Base-by-base conservation (phyloP, 2,329 filamentous ascomycete genomes). In the Decorospora gaudefroyi region DNA sequence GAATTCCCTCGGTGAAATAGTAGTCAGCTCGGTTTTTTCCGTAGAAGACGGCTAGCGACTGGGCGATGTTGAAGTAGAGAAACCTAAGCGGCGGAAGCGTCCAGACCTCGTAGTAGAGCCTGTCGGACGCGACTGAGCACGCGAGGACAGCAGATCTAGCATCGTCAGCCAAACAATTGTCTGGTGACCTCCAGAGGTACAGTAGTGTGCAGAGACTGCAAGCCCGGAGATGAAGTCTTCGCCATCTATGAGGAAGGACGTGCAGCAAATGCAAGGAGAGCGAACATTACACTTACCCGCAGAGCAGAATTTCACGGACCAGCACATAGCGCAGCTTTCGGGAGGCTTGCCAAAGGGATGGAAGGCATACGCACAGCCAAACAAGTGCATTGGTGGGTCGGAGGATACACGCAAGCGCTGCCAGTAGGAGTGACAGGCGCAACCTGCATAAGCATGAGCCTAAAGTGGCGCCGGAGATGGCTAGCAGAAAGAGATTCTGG, bases 21-120 rank as follows among this genome's bases (percentile, higher is more conserved):
- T 97, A 99, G 70, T 96, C 90, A 79, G 86, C 86, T 51, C 89
- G 84, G 71, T 95, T 97, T 33, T 77, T 81, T 15, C 93, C 93
- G 67, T 99, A 99, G 71, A 97, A 97, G 33, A 92, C 82, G 17
- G 93, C 90, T 4, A 99, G 78, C 6, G 87, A 88, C 68, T 95
- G 87, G 13, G 85, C 82, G 42, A 99, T 78, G 72, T 99, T 99
- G 77, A 96, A 92, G 65, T 92, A 82, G 45, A 97, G 78, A 74
- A 90, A 97, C 42, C 86, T 85, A 51, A 92, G 81, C 0, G 91
- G 87, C 4, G 93, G 93, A 43, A 99, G 88, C 0, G 90, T 89
- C 89, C 90, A 96, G 51, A 82, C 74, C 38, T 84, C 83, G 67
- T 95, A 99, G 73, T 90, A 96, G 13, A 84, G 72, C 49, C 83